A percentile compares a stretch with the other conserved stretches of the same genome.
These are phyloP conservation scores for Rubroboletus pulcherrimus DNA, from an alignment of 768 basidiomycete genomes.

Conservation along the genomic window DNA sequence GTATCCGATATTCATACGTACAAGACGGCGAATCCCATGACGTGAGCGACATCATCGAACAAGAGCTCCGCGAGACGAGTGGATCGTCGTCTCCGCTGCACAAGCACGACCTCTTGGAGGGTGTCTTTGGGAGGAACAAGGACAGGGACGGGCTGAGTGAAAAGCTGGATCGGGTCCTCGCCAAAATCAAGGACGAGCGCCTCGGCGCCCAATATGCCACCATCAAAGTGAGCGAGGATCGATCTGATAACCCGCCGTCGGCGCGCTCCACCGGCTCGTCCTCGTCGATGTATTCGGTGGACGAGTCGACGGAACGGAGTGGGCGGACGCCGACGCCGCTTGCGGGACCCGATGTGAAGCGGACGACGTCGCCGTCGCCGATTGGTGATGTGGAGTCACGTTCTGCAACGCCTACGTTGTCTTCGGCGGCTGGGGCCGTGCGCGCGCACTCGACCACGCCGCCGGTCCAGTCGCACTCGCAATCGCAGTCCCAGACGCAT, in stretches of 20 bases:
- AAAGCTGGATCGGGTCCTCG: constrained; percentile 69
- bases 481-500: constrained; percentile 11
- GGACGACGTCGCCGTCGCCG: constrained; percentile 20
- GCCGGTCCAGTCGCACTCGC: constrained; percentile 20
- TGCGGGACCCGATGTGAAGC: constrained; percentile 13
- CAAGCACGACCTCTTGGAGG: constrained; percentile 64
- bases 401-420: constrained; percentile 26
- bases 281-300: constrained; percentile 58
- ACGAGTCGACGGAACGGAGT: constrained; percentile 28
- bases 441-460: constrained; percentile 28
- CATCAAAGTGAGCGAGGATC: constrained; percentile 6
- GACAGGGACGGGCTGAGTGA: constrained; percentile 63
- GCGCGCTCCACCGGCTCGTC: constrained; percentile 30
- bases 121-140: constrained; percentile 54
- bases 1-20: constrained; percentile 91
- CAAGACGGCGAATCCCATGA: constrained; percentile 91
- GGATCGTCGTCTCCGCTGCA: constrained; percentile 21
- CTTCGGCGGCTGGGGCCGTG: constrained; percentile 1
- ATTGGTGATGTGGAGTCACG: constrained; percentile 22
- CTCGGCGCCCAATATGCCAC: constrained; percentile 31
- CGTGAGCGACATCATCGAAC: constrained; percentile 89
- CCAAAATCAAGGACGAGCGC: constrained; percentile 68
- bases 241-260: constrained; percentile 26
- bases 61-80: constrained; percentile 69
- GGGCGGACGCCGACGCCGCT: constrained; percentile 32